These are phyloP conservation scores for Taphrina populina DNA, from an alignment of 1,139 yeast genomes.

Conservation along the genomic window DNA sequence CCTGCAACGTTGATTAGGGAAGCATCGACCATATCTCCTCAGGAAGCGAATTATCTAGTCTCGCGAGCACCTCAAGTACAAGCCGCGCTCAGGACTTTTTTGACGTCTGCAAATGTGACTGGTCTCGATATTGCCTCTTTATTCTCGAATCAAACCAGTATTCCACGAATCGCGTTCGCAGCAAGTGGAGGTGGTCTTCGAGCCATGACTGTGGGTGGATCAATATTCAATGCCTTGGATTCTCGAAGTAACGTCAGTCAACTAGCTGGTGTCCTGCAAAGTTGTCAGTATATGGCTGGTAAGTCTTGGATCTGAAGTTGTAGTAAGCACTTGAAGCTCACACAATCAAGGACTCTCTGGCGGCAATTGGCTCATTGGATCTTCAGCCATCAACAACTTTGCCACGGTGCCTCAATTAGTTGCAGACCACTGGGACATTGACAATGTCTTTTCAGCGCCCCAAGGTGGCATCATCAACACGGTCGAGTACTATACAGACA, in stretches of 20 bases:
- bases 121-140: constrained; percentile 52
- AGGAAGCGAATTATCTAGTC: constrained; percentile 37
- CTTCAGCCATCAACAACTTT: constrained; percentile 48
- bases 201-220: constrained; percentile 90
- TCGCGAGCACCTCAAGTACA: constrained; percentile 56
- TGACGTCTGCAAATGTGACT: constrained; percentile 58
- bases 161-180: constrained; percentile 63
- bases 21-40: constrained; percentile 35
- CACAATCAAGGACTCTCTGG: constrained; percentile 82
- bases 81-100: constrained; percentile 56
- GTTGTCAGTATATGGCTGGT: constrained; percentile 69
- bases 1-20: constrained; percentile 46
- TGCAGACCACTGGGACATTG: constrained; percentile 41
- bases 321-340: constrained; percentile 76
- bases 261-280: constrained; percentile 77
- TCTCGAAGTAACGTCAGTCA: constrained; percentile 62
- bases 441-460: constrained; percentile 51
- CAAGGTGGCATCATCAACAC: constrained; percentile 47
- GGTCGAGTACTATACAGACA: constrained; percentile 56
- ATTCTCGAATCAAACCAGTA: constrained; percentile 50
- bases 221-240: constrained; percentile 76
- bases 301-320: constrained; percentile 65
- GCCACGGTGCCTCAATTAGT: constrained; percentile 37
- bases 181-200: constrained; percentile 92
- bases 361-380: constrained; percentile 79